Base-by-base conservation (phyloP, 495 filamentous ascomycete genomes). In the Hypoxylon lenormandii region DNA sequence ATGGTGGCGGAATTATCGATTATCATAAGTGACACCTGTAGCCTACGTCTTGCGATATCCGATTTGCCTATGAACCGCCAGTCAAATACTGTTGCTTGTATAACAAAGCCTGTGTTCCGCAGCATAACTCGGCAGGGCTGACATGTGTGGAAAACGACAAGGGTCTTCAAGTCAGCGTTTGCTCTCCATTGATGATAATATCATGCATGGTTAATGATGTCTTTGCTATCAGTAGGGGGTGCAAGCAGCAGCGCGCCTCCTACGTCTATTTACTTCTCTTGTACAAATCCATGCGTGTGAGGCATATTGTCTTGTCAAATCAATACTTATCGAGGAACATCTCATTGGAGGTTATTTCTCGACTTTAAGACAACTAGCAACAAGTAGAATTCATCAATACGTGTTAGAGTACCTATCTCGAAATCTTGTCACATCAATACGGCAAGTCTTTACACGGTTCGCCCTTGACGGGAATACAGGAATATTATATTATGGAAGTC, bases 111-210 rank as follows among this genome's bases (percentile, higher is more conserved):
- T 52, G 68, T 19, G 51, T 59, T 43, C 47, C 46, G 52, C 56
- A 71, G 47, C 60, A 47, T 18, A 53, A 60, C 40, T 30, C 23
- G n/a, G 23, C 52, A 71, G 55, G 61, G 57, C 67, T 70, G 54
- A 58, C 19, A 55, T 47, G 1, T 33, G 13, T 18, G 5, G 13
- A 7, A 19, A 8, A 60, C 23, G 52, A 43, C 43, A 53, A 52
- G 12, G 21, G n/a, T 33, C 36, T 50, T 7, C 21, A 61, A 64
- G 30, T 11, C 23, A 55, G 36, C 40, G 3, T 33, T 36, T 49
- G 53, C 28, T 50, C 46, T 57, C 30, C 10, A 33, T 11, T 7
- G 30, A 58, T 38, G 48, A 60, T 40, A 26, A 19, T 30, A 55
- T 64, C 21, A 60, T 49, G 48, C 26, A 28, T 3, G 26, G 6